Conservation (phyloP, 305 asterid genomes). For the Fraxinus sp. region DNA sequence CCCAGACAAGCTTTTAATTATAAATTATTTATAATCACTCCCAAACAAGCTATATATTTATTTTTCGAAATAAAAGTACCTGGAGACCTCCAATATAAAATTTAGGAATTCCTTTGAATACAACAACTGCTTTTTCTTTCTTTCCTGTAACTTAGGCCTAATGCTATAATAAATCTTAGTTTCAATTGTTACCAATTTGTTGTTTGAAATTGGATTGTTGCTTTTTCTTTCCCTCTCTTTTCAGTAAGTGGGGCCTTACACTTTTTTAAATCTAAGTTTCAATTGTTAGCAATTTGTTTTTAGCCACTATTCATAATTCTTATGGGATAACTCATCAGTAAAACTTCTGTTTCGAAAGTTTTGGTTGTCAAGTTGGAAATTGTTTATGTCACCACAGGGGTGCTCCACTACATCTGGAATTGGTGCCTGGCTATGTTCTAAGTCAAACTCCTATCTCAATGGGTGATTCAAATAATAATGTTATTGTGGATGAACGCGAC, state of each 20-base stretch:
- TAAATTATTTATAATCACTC: background rate
- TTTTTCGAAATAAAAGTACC: background rate
- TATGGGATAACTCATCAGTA: background rate
- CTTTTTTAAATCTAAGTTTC: too few relatives aligned
- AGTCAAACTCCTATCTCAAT: constrained; percentile 34
- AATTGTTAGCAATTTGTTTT: too few relatives aligned
- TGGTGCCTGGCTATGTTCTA: constrained; percentile 88
- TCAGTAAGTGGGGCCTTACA: too few relatives aligned
- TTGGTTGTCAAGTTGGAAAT: constrained; percentile 23
- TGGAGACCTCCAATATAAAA: background rate
- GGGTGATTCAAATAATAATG: constrained; percentile 21
- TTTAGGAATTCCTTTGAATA: too few relatives aligned
- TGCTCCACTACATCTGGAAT: constrained; percentile 86
- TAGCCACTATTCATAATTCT: background rate
- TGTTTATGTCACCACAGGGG: constrained; percentile 48
- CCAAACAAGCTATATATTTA: background rate
- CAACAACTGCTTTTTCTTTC: background rate
- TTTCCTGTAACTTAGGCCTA: background rate
- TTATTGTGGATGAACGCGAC: constrained; percentile 48
- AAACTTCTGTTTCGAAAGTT: background rate
- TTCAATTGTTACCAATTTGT: background rate
- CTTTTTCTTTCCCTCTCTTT: too few relatives aligned
- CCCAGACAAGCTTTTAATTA: background rate
- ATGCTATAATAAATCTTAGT: too few relatives aligned
- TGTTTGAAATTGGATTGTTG: too few relatives aligned